phyloP scores from a whole-genome alignment of 192 early-diverging fungal species.

The Bifiguratus adelaidae region DNA sequence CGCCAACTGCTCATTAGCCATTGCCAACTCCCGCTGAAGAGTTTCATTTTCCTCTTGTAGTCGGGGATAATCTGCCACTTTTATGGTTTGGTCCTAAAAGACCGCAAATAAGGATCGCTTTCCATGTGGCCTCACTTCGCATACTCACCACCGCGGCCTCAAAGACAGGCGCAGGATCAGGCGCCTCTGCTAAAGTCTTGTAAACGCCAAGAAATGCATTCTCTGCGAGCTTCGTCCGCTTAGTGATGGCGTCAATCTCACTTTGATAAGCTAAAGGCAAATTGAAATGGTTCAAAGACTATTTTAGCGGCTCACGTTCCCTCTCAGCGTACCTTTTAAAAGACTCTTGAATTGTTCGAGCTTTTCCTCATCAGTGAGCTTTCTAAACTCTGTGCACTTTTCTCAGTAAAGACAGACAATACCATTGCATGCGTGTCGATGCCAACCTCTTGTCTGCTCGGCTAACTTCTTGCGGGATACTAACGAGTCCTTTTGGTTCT shows the following conservation, averaged over 20 bases:
- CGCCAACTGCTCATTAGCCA: slow-evolving; percentile 27
- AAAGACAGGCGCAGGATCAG: slow-evolving; percentile 71
- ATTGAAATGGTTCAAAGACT: not conserved
- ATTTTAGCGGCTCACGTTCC: not conserved
- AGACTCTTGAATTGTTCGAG: slow-evolving; percentile 64
- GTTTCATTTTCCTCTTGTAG: slow-evolving; percentile 41
- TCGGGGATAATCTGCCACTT: slow-evolving; percentile 27
- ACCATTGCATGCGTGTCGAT: not conserved
- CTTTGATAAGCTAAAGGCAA: slow-evolving; percentile 59
- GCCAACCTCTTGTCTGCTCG: slow-evolving; percentile 73
- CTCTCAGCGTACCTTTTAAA: slow-evolving; percentile 41
- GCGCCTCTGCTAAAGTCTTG: slow-evolving; percentile 67
- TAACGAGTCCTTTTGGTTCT: slow-evolving; percentile 74
- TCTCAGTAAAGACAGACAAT: not conserved
- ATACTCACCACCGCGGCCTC: slow-evolving; percentile 37
- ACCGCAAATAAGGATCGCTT: not conserved
- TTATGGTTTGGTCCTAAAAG: slow-evolving; percentile 35
- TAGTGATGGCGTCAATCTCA: slow-evolving; percentile 86
- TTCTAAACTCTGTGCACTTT: slow-evolving; percentile 56
- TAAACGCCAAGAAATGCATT: slow-evolving; percentile 74
- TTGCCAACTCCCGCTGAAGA: slow-evolving; percentile 39
- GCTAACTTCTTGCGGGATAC: slow-evolving; percentile 72
- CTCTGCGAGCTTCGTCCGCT: slow-evolving; percentile 74
- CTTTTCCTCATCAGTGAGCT: slow-evolving; percentile 69
- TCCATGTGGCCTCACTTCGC: not conserved